A percentile compares a stretch with the other conserved stretches of the same genome.
Evolutionary conservation across 1,284 basidiomycete species (phyloP).

Genomic region (Schizopora paradoxa): DNA sequence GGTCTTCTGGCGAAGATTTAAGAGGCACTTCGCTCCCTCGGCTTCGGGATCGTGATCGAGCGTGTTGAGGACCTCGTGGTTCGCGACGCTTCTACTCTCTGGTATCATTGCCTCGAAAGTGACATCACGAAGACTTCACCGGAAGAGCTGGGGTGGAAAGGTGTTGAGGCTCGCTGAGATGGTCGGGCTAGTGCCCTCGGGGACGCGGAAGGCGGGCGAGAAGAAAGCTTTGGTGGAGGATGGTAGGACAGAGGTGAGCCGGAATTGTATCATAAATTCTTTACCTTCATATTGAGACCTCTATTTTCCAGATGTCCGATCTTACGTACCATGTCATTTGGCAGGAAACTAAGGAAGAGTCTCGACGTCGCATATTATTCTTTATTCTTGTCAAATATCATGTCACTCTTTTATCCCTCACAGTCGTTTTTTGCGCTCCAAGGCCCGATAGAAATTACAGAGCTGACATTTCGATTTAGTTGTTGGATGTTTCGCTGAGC

Average conservation of each 20-base stretch:
- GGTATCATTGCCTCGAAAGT: constrained; percentile 97
- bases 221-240: constrained; percentile 78
- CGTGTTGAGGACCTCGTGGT: constrained; percentile 95
- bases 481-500: too few species aligned
- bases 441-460: too few species aligned
- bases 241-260: constrained; percentile 77
- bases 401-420: too few species aligned
- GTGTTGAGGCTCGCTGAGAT: constrained; percentile 76
- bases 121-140: constrained; percentile 88
- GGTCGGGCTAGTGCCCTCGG: constrained; percentile 83
- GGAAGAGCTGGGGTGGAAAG: constrained; percentile 87
- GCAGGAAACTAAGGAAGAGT: constrained; percentile 47
- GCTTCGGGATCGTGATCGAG: constrained; percentile 84
- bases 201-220: constrained; percentile 89
- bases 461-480: too few species aligned
- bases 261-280: background rate
- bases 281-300: constrained; percentile 9
- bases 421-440: too few species aligned
- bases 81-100: constrained; percentile 74
- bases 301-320: constrained; percentile 59
- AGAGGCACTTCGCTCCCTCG: constrained; percentile 78
- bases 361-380: too few species aligned
- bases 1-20: constrained; percentile 71
- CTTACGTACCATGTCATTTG: constrained; percentile 73
- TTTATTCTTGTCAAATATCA: too few species aligned